A percentile compares a stretch with the other conserved stretches of the same genome.
Evolutionary conservation across 345 rosid species (phyloP).

Genomic region (Arabidopsis thaliana): TAIR10.1 NC_003071.7:17716501-17717000

Average conservation of each 20-base stretch:
- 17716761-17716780: constrained; percentile 55
- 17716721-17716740: constrained; percentile 66
- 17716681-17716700: background rate
- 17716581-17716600: constrained; percentile 36
- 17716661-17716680: constrained; percentile 35
- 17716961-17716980: constrained; percentile 12
- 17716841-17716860: background rate
- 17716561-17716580: constrained; percentile 41
- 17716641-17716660: constrained; percentile 48
- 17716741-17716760: constrained; percentile 68
- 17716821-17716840: constrained; percentile 21
- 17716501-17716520: constrained; percentile 13
- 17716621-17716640: constrained; percentile 22
- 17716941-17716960: constrained; percentile 29
- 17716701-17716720: constrained; percentile 32
- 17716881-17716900: background rate
- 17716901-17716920: constrained; percentile 22
- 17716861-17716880: constrained; percentile 17
- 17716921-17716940: constrained; percentile 11
- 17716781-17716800: constrained; percentile 55
- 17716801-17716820: constrained; percentile 72
- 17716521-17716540: constrained; percentile 16
- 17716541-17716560: constrained; percentile 45
- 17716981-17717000: constrained; percentile 15
- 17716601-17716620: constrained; percentile 37